Evolutionary conservation across 2,329 filamentous ascomycete genomes (phyloP), one percentile per base, ranked within the genome.

Genomic region (Fusarium hainanense): DNA sequence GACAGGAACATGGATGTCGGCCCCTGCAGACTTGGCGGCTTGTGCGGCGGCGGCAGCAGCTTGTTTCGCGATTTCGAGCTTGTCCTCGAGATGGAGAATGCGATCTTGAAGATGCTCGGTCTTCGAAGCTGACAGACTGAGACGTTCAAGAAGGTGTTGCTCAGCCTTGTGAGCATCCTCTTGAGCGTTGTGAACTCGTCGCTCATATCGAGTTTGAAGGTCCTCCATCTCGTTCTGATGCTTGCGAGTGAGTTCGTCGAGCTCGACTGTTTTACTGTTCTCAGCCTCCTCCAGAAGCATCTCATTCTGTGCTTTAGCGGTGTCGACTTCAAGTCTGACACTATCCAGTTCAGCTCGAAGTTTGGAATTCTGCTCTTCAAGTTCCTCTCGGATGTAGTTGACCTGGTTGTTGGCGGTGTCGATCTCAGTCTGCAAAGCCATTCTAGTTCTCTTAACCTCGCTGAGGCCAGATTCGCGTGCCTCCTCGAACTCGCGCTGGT

Each of bases 81-180:
- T 95, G 79, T 98, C 94, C 78, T 98, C 93, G 3, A 98, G 85
- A 74, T 97, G 92, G 7, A 87, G 81, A 27, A 98, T 88, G 73
- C 93, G 93, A 74, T 98, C 94, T 77, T 97, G 91, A 23, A 97
- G 88, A 77, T 97, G 92, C 73, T 94, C 89, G 6, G 91, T 89
- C 84, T 95, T 97, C 59, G 93, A 93, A 11, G 94, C 89, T 0
- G 93, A 93, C 59, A 98, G 86, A 69, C 88, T 90, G 58, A 98
- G 87, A 27, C 92, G 90, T 76, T 98, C 93, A 49, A 92, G 87
- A 44, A 97, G 87, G 77, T 94, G 92, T 67, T 90, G 87, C 79
- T 97, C 94, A 4, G 89, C 85, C 51, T 92, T 90, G 74, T 95
- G 90, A 63, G 91, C 92, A 79, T 98, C 94, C 76, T 98, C 94